Evolutionary conservation across 139 green algal species (phyloP).

Genomic region (Chlamydomonas urium): DNA sequence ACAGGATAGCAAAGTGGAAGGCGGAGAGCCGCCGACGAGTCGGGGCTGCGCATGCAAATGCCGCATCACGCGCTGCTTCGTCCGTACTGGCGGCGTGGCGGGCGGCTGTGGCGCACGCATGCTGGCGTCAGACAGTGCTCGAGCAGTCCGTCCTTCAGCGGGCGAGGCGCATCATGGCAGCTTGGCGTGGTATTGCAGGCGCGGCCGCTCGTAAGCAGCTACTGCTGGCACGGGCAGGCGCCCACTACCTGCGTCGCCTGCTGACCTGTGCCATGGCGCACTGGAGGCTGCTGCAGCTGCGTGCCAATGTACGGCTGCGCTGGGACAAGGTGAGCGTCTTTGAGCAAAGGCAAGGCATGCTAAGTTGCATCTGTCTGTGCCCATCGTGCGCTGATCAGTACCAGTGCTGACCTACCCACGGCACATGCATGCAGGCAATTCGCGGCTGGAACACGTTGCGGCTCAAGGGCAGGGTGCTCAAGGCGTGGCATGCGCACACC

Average conservation of each 20-base stretch:
- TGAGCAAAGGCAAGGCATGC: background rate
- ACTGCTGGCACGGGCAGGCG: background rate
- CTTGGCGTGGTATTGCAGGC: no score
- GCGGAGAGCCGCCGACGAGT: no score
- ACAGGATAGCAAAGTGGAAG: no score
- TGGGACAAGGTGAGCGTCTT: background rate
- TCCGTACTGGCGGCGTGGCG: no score
- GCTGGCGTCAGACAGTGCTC: no score
- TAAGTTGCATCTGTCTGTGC: background rate
- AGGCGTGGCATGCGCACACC: background rate
- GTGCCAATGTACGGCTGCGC: background rate
- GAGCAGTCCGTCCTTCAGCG: no score
- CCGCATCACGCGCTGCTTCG: no score
- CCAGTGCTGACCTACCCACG: background rate
- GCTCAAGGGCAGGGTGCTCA: slow-evolving; percentile 4
- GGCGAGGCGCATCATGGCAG: no score
- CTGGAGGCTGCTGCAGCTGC: background rate
- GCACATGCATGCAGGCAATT: background rate
- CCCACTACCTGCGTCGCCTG: background rate
- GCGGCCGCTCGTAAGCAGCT: no score
- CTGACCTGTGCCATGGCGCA: background rate
- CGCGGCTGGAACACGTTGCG: background rate
- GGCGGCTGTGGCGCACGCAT: no score
- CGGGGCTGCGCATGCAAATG: no score
- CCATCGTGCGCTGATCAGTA: background rate